A percentile compares a stretch with the other conserved stretches of the same genome.
These are phyloP conservation scores for Diaporthe sp. DNA, from an alignment of 2,329 filamentous ascomycete genomes.

Conservation along the genomic window DNA sequence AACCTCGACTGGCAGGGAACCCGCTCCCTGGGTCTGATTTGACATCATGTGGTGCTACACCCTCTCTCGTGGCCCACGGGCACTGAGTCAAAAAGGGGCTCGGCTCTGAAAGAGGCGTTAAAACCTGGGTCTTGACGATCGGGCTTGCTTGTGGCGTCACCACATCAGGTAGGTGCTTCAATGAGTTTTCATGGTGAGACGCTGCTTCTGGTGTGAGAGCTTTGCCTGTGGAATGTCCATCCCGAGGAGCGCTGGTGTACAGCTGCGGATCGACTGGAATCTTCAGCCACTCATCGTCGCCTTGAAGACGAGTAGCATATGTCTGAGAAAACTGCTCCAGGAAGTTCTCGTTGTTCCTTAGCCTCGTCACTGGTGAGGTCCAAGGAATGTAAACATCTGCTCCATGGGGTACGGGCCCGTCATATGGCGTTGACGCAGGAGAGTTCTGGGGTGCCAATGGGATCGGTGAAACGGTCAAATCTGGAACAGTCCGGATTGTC, in stretches of 20 bases:
- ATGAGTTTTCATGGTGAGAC: conserved; percentile 17
- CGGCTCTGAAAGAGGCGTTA: conserved; percentile 39
- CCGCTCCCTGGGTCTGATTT: conserved; percentile 22
- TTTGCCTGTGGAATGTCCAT: conserved; percentile 2
- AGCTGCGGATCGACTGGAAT: conserved; percentile 43
- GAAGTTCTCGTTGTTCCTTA: conserved; percentile 46
- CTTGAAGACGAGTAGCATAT: conserved; percentile 37
- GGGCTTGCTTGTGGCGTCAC: conserved; percentile 39
- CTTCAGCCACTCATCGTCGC: conserved; percentile 40
- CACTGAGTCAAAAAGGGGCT: conserved; percentile 35
- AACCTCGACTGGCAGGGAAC: background rate
- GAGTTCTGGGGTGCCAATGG: conserved; percentile 30
- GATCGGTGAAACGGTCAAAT: conserved; percentile 35
- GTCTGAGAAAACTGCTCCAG: conserved; percentile 47
- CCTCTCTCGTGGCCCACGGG: conserved; percentile 13
- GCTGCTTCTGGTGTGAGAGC: conserved; percentile 25
- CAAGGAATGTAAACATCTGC: conserved; percentile 43
- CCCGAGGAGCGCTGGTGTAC: conserved; percentile 10
- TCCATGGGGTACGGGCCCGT: conserved; percentile 21
- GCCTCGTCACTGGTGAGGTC: conserved; percentile 42
- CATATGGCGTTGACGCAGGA: conserved; percentile 17
- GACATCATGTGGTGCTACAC: conserved; percentile 31
- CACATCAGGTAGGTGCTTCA: conserved; percentile 21
- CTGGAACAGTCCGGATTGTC: conserved; percentile 38
- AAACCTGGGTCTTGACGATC: conserved; percentile 33